Evolutionary conservation across 2,329 filamentous ascomycete species (phyloP), one percentile per base, ranked within the genome.

Genomic region (Arthrobotrys musiformis): DNA sequence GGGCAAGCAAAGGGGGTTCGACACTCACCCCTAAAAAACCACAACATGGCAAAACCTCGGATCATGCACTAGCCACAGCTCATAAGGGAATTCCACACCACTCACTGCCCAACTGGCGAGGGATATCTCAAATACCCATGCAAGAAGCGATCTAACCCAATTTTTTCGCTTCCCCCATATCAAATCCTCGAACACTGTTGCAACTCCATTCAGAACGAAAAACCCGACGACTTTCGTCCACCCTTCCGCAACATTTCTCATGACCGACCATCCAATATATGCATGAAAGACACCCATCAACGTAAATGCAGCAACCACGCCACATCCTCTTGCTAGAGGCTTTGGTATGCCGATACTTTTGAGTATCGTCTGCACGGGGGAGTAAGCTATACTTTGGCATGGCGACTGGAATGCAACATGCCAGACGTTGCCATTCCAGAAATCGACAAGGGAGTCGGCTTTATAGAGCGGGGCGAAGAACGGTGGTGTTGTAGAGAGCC

Each of bases 51-150:
- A 77, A 61, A 77, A 77, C 30, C 33, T 64, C 33, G 73, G 73
- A 48, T 77, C 74, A 44, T 70, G 79, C 79, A 81, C 28, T 54
- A 72, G 58, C 52, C 70, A 78, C 67, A 81, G 54, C 17, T 80
- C 80, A 37, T 76, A 77, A 13, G 81, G 81, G 54, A 81, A 70
- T 42, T 75, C 75, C 28, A 81, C 68, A 4, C 78, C 80, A 70
- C 81, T 79, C 24, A 80, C 80, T 2, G 80, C 80, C 81, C 81
- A 81, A 54, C 79, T 81, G 15, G 81, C 81, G 60, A 81, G 66
- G 17, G 73, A 64, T n/a, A 81, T 62, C 75, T 81, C 81, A 80
- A 81, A 81, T 22, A 73, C 77, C 81, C 81, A 81, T n/a, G 81
- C 81, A 26, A 81, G 50, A 40, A 79, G 48, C 9, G 79, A 73